These are phyloP conservation scores for Eucalyptus microcorys DNA, from an alignment of 345 rosid species.

Conservation along the genomic window DNA sequence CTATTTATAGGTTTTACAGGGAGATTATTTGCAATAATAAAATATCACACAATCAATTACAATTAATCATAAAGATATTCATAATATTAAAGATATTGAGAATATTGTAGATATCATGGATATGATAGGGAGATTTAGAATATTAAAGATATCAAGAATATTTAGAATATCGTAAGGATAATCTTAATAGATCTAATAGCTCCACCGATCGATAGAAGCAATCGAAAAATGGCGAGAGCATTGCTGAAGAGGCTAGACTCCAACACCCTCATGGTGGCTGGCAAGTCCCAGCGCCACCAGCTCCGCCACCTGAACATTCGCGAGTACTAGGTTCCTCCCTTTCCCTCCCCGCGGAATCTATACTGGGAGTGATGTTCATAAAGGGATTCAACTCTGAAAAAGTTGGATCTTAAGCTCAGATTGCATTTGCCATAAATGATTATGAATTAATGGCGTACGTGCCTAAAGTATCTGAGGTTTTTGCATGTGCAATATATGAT, in stretches of 20 bases:
- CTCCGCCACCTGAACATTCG: conserved; percentile 92
- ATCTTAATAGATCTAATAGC: too few relatives aligned
- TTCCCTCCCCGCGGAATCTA: too few relatives aligned
- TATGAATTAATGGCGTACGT: background rate
- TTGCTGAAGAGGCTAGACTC: conserved; percentile 60
- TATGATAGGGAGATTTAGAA: too few relatives aligned
- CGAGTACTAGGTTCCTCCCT: conserved; percentile 54
- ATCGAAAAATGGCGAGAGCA: conserved; percentile 41
- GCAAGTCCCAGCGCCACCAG: conserved; percentile 81
- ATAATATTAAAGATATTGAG: too few relatives aligned
- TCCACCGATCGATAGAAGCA: background rate
- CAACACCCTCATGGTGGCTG: conserved; percentile 67
- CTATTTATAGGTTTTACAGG: fast-evolving
- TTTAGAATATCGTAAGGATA: too few relatives aligned
- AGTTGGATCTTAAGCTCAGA: background rate
- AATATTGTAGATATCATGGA: too few relatives aligned
- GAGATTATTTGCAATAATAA: too few relatives aligned
- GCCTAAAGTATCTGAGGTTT: too few relatives aligned
- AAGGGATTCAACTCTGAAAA: background rate
- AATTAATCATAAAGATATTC: too few relatives aligned
- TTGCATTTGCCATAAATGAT: background rate
- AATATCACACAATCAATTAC: too few relatives aligned
- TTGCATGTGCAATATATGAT: conserved; percentile 11
- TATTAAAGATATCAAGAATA: too few relatives aligned
- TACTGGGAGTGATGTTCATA: background rate